These are phyloP conservation scores for Alternaria angustiovoidea DNA, from an alignment of 2,329 filamentous ascomycete species.

Conservation along the genomic window DNA sequence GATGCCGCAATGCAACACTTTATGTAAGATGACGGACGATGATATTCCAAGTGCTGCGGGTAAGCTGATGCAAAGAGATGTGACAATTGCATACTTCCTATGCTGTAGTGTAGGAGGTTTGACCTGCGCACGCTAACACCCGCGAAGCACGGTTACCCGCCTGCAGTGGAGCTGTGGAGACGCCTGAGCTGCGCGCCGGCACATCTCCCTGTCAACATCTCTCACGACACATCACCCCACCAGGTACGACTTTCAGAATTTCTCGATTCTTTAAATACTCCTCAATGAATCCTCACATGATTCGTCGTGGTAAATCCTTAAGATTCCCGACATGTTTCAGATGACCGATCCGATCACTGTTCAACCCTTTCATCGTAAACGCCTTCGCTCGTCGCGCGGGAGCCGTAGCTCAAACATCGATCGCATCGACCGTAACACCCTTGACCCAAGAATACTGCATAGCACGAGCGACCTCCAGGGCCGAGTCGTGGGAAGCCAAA, in stretches of 20 bases:
- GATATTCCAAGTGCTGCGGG: neutral
- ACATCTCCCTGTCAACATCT: neutral
- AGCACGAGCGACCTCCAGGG: constrained; percentile 75
- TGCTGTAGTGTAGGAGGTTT: neutral
- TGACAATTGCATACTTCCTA: neutral
- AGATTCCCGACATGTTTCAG: constrained; percentile 38
- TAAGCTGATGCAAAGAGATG: neutral
- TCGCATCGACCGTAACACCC: constrained; percentile 82
- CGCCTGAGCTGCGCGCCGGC: constrained; percentile 8
- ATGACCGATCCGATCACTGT: constrained; percentile 32
- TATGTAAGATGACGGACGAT: neutral
- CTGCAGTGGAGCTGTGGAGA: constrained; percentile 7
- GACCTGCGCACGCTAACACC: neutral
- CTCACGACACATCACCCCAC: neutral
- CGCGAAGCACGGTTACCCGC: neutral
- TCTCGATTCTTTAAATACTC: constrained; percentile 25
- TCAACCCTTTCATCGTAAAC: constrained; percentile 30
- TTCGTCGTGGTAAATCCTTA: constrained; percentile 38
- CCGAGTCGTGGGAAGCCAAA: constrained; percentile 78
- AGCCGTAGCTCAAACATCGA: constrained; percentile 72
- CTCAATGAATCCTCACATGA: constrained; percentile 38
- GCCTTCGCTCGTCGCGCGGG: constrained; percentile 34
- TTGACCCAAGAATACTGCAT: constrained; percentile 89
- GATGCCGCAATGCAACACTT: neutral
- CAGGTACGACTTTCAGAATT: neutral